Base-by-base conservation (phyloP, 1,139 yeast genomes). In the Nadsonia starkeyi-henricii region DNA sequence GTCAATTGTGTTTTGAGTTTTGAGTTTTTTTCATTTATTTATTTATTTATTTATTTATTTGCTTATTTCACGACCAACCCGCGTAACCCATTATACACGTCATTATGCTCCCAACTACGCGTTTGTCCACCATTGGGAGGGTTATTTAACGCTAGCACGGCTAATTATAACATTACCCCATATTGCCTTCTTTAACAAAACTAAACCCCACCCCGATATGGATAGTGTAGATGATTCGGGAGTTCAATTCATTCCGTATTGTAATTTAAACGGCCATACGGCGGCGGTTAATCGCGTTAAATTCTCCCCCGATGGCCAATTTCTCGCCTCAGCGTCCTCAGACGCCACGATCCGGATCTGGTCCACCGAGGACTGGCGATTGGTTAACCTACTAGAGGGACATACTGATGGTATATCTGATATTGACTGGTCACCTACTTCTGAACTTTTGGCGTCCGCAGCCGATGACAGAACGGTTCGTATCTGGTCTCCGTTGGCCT, bases 391-490 rank as follows among this genome's bases (percentile, higher is more conserved):
- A 36, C 58, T 83, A 4, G 59, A 57, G 4, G 91, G 89, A 1
- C 96, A 86, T 58, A 62, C 75, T 2, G 71, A 68, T 47, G 94
- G 95, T 0, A 67, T 86, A 2, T 79, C 85, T 4, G 85, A 80
- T 53, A 58, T 86, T 1, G 73, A 74, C 33, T 91, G 88, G 77
- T 77, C 91, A 0, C 89, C 91, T 2, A 81, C 84, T 61, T 73
- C 83, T n/a, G 68, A 71, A 51, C 75, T 81, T 46, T 54, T 91
- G 4, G 96, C 95, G 1, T 78, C 95, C 0, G 91, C 83, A 1
- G 82, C 95, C 0, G 97, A 91, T 61, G 98, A 91, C 63, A 71
- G 79, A 53, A 80, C 95, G 0, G 73, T 89, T 5, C 72, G 91
- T 43, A 66, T 91, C 2, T 86, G 95, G 86, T 30, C 44, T 75